Evolutionary conservation across 176 grass and related monocot species (phyloP), one percentile per base, ranked within the genome.

Genomic region (Musa troglodytarum): DNA sequence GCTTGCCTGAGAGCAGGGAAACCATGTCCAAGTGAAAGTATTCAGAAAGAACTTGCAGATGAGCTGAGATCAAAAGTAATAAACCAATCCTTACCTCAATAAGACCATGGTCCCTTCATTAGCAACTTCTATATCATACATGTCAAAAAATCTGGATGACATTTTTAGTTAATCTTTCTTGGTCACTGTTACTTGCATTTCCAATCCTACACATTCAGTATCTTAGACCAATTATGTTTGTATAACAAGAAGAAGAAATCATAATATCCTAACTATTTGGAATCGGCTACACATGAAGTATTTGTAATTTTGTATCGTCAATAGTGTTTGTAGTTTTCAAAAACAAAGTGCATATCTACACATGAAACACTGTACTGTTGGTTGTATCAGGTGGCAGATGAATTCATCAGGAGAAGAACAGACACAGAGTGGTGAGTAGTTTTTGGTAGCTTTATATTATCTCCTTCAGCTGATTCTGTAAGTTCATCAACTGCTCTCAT

Each of bases 41-140:
- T 52, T 56, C 88, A 99, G 65, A 99, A 99, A 76, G 86, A 99
- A 81, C 80, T 94, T 10, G 95, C 95, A 58, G 90, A 99, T 57
- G 95, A 99, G 16, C 95, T 99, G 71, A 89, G 95, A 83, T 72
- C 84, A 69, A 89, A 94, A 84, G 95, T 94, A 68, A 75, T 16
- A 17, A 50, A 52, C 52, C 22, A 24, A 24, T 21, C 52, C 20
- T 77, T 23, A 74, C 23, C 80, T 73, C 19, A 4, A 43, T 50
- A 9, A 54, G 21, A 2, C 11, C 74, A 61, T 61, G 57, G 57
- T 17, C n/a, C 17, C 57, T 61, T 61, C 17, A 61, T 7, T 17
- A 21, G n/a, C 57, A n/a, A 61, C n/a, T 61, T 4, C 34, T 43
- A 43, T 6, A 43, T 43, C 34, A 43, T 43, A 43, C 26, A 43